Evolutionary conservation across 192 early-diverging fungal genomes (phyloP).

Genomic region (Coemansia sp.): DNA sequence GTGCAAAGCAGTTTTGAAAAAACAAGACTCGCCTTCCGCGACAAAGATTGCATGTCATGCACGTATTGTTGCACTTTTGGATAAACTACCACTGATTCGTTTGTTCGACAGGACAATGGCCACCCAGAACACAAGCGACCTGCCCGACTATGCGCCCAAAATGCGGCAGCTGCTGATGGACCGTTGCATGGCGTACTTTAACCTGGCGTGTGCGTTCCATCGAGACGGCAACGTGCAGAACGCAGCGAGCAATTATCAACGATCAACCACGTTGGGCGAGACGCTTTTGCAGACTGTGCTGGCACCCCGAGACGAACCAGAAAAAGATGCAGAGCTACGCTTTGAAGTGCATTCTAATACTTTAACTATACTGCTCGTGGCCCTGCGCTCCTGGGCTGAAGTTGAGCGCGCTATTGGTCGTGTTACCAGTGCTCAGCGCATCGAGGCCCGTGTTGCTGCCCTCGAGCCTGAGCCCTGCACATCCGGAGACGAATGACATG

Average conservation of each 20-base stretch:
- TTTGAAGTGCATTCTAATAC: not conserved
- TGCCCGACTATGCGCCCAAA: not conserved
- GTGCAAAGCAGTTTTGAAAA: not conserved
- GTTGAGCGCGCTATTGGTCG: not conserved
- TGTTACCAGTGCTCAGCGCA: not conserved
- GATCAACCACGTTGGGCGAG: constrained; percentile 20
- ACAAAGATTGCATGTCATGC: constrained; percentile 12
- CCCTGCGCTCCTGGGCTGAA: not conserved
- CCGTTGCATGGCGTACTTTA: constrained; percentile 7
- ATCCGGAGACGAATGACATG: no score
- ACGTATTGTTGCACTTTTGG: constrained; percentile 9
- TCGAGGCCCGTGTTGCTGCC: not conserved
- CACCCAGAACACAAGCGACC: not conserved
- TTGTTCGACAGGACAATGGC: not conserved
- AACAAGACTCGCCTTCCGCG: not conserved
- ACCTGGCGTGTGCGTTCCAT: constrained; percentile 16
- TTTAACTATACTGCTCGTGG: not conserved
- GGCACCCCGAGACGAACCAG: not conserved
- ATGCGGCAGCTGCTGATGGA: constrained; percentile 4
- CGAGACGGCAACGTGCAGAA: constrained; percentile 19
- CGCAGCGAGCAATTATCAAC: constrained; percentile 17
- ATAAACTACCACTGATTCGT: constrained; percentile 10
- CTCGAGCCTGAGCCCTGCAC: not conserved
- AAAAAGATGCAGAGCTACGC: not conserved
- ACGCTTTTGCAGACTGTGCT: not conserved